A percentile compares a stretch with the other conserved stretches of the same genome.
Evolutionary conservation across 1,284 basidiomycete species (phyloP).

Genomic region (Salmacisia buchloeana): DNA sequence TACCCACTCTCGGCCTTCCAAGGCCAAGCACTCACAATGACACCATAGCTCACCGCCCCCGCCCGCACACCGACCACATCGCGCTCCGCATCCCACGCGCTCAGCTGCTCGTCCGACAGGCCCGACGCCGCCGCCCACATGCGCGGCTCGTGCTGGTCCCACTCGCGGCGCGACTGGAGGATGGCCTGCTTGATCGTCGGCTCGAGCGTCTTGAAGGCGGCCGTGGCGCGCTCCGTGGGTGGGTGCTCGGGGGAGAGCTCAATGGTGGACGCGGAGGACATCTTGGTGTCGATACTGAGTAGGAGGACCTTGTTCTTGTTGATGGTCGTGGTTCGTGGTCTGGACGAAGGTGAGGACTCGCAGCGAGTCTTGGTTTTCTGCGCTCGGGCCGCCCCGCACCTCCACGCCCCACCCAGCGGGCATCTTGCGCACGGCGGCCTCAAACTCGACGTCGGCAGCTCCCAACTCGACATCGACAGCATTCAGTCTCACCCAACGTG

Average conservation of each 20-base stretch:
- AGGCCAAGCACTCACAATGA: constrained; percentile 1
- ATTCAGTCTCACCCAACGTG: too few relatives aligned
- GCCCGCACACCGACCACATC: constrained; percentile 9
- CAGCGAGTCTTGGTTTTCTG: too few relatives aligned
- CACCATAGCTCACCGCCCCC: constrained; percentile 8
- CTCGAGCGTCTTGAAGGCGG: constrained; percentile 9
- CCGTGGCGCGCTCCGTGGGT: not conserved
- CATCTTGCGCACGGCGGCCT: too few relatives aligned
- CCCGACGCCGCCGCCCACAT: constrained; percentile 10
- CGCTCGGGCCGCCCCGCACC: too few relatives aligned
- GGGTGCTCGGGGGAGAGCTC: constrained; percentile 5
- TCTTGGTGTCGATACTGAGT: too few relatives aligned
- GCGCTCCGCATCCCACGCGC: not conserved
- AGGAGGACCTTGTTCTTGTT: not conserved
- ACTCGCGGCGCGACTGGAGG: not conserved
- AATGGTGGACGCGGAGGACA: not conserved
- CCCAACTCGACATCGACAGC: too few relatives aligned
- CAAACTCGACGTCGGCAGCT: too few relatives aligned
- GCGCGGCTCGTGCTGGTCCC: constrained; percentile 12
- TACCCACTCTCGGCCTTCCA: not conserved
- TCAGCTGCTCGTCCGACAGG: not conserved
- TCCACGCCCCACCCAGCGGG: too few relatives aligned
- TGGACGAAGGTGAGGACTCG: too few relatives aligned
- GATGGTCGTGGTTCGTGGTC: not conserved
- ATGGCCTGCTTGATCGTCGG: constrained; percentile 3